Base-by-base conservation (phyloP, 2,329 filamentous ascomycete species). In the Colletotrichum sojae region DNA sequence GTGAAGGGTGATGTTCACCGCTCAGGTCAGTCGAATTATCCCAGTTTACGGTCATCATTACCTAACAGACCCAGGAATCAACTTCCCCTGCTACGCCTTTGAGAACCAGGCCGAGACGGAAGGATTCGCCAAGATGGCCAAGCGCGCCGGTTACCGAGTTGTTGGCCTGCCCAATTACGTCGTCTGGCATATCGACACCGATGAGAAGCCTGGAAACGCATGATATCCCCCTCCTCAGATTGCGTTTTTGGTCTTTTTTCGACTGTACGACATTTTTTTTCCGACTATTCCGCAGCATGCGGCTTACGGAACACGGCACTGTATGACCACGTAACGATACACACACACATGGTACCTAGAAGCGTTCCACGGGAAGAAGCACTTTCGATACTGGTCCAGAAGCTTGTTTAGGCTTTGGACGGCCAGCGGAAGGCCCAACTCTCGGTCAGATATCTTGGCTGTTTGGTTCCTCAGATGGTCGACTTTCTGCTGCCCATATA, bases 91-190 rank as follows among this genome's bases (percentile, higher is more conserved):
- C 78, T 99, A 99, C 77, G 89, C 96, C 3, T 99, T 99, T 79
- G 96, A 99, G 80, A 98, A 99, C 81, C 96, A 99, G 83, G 96
- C 96, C 72, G 96, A 99, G 82, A 99, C 96, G 5, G 96, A 99
- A 83, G 96, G 96, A 6, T 99, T 99, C 77, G 96, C 96, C 45
- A 97, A 97, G 81, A 99, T 99, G 96, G 96, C 96, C 69, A 98
- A 97, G 84, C 88, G 94, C 72, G 96, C 96, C 18, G 96, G 96
- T 52, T 98, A 98, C 79, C 88, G 94, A 76, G 96, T 99, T 27
- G 89, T 94, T 74, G 96, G 96, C 53, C 85, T 99, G 64, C 96
- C 95, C 49, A 99, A 99, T 80, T 99, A 99, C 79, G 91, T 99
- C 58, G 95, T 99, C 68, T 99, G 96, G 96, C 96, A 99, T 79